A percentile compares a stretch with the other conserved stretches of the same genome.
Conservation (phyloP, 2,329 filamentous ascomycete genomes). For the Botrytis galanthina region DNA sequence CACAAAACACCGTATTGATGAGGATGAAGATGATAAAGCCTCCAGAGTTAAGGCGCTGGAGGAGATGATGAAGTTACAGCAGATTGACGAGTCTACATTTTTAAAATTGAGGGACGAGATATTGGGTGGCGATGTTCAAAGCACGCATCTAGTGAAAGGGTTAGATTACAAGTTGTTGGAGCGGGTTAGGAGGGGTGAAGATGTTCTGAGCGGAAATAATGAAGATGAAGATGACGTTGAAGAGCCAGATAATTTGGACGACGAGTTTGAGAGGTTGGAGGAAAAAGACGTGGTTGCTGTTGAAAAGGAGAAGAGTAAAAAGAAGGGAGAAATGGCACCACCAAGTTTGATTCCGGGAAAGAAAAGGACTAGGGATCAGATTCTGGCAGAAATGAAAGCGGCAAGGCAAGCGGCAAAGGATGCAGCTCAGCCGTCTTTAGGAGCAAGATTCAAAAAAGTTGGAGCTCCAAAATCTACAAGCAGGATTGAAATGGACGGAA, state of each 20-base stretch:
- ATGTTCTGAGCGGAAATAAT: constrained; percentile 33
- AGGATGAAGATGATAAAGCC: constrained; percentile 53
- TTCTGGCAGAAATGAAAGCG: constrained; percentile 65
- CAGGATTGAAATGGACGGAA: constrained; percentile 59
- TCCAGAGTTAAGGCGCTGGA: constrained; percentile 75
- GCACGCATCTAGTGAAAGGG: constrained; percentile 88
- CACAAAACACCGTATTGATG: constrained; percentile 59
- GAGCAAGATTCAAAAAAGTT: constrained; percentile 64
- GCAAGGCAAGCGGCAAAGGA: constrained; percentile 58
- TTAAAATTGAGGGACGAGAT: constrained; percentile 73
- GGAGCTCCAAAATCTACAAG: constrained; percentile 53
- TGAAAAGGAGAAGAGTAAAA: constrained; percentile 47
- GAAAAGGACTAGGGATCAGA: constrained; percentile 64
- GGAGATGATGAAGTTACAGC: constrained; percentile 74
- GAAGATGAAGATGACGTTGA: constrained; percentile 30
- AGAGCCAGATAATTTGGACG: constrained; percentile 54
- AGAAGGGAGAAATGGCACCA: constrained; percentile 61
- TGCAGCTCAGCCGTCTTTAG: constrained; percentile 50
- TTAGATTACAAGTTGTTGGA: constrained; percentile 80
- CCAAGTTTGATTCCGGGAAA: constrained; percentile 51
- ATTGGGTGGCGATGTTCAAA: constrained; percentile 73
- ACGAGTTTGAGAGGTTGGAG: constrained; percentile 61
- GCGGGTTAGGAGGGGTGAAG: constrained; percentile 58
- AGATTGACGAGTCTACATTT: constrained; percentile 79
- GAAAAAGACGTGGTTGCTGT: constrained; percentile 53